Base-by-base conservation (phyloP, 306 rosid genomes). In the Oemleria cerasiformis region DNA sequence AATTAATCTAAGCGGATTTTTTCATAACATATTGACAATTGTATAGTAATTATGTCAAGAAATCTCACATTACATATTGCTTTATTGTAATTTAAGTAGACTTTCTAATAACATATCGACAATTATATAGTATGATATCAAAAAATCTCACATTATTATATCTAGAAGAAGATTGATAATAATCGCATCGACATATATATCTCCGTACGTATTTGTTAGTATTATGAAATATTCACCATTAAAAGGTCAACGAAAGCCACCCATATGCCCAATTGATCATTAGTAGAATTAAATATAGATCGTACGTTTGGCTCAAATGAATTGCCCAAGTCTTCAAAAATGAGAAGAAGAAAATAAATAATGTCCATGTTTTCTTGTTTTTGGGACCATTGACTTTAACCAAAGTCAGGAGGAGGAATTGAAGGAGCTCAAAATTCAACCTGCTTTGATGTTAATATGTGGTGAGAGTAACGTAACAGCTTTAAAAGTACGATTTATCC, bases 231-330 rank as follows among this genome's bases (percentile, higher is more conserved):
- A 5, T 15, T 20, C 16, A 9, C 13, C 56, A 44, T 58, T 4
- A 43, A 7, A 57, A 58, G 50, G 75, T 71, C 57, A 71, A 44
- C 75, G 66, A 71, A 71, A 71, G 75, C 75, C 42, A 71, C 64
- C 9, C 17, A 14, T 55, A 70, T 11, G 11, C 23, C 65, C 42
- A 9, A 39, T 56, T 56, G 54, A 70, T 9, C 41, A 69, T 39
- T 20, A 15, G 51, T 40, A 20, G 23, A 40, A 19, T 41, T 20
- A 41, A 7, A 8, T n/a, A 8, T n/a, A 9, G 17, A 68, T 30
- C 47, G 7, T 5, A 14, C 40, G n/a, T 54, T 6, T 30, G 36
- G 36, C 36, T 30, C 36, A 60, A 60, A 39, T 36, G 14, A 60
- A 60, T 16, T 15, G 40, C 23, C 51, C 25, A 68, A 53, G 15